Evolutionary conservation across 345 rosid species (phyloP), one percentile per base, ranked within the genome.

Genomic region (Combretum micranthum): DNA sequence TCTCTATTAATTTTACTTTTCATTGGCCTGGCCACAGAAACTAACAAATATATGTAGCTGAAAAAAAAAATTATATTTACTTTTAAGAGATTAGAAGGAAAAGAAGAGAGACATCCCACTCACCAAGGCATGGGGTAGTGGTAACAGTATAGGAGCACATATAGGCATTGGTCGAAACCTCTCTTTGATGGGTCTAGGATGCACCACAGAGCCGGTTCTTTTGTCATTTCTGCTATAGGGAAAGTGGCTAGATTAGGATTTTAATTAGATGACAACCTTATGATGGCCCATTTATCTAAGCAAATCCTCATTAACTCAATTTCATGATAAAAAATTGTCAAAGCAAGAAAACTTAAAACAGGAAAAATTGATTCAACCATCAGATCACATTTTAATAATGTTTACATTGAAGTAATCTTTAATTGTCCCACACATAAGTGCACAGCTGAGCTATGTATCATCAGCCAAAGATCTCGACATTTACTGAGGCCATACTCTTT

Each of bases 111-210:
- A 58, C 42, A 32, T 7, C 10, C 39, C 39, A 32, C 44, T 71
- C 83, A 92, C 99, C 86, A 92, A 67, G 14, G 94, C 97, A 84
- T 92, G 99, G 2, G 99, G 89, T 56, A 87, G 70, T 47, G 99
- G 96, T 65, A 86, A 80, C 21, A 92, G 72, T 62, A 86, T 72
- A 45, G 96, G 98, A 59, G 88, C 81, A 74, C 91, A 81, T 69
- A 89, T 69, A 45, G 97, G 97, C 96, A 92, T 73, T 21, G 98
- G 97, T 62, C 96, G 88, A 59, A 86, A 92, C 76, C 93, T 92
- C 83, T 86, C 94, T 75, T 73, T 92, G 50, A 73, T 62, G 66
- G 87, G 63, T 65, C 59, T 75, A 6, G 77, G 64, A 57, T 53
- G 91, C 52, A 76, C 61, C 53, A 60, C 70, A 66, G 66, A 50